Evolutionary conservation across 2,329 filamentous ascomycete genomes (phyloP).

Genomic region (Fonsecaea monophora): DNA sequence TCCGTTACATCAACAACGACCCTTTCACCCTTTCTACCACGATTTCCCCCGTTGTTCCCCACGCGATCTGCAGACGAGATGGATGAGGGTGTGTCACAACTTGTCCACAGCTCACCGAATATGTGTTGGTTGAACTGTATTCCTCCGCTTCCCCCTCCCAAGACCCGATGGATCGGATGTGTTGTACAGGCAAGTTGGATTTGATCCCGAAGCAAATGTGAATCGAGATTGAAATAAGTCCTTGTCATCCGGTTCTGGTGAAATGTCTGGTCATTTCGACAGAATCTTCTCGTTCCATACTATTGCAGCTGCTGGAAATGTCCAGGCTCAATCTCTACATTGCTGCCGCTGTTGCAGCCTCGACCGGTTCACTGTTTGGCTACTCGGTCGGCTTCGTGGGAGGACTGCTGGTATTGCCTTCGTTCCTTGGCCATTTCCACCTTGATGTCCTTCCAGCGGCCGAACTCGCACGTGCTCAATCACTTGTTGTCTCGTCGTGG

Average conservation of each 20-base stretch:
- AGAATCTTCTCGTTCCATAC: too few species aligned
- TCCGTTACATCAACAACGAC: not conserved
- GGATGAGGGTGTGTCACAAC: not conserved
- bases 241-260: not conserved
- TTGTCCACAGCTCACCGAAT: not conserved
- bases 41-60: not conserved
- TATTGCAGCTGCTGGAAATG: not conserved
- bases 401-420: slow-evolving; percentile 40
- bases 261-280: not conserved
- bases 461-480: slow-evolving; percentile 28
- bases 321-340: slow-evolving; percentile 35
- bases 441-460: slow-evolving; percentile 32
- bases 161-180: not conserved
- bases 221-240: not conserved
- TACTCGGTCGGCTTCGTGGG: slow-evolving; percentile 42
- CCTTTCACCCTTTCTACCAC: not conserved
- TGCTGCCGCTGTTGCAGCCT: slow-evolving; percentile 35
- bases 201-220: not conserved
- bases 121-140: not conserved
- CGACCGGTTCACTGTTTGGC: slow-evolving; percentile 38
- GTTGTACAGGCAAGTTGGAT: not conserved
- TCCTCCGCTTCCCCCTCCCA: not conserved
- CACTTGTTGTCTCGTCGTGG: slow-evolving; percentile 30
- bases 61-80: not conserved
- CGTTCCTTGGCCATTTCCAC: slow-evolving; percentile 39